Percentiles rank a stretch among this genome's conserved stretches.
Conservation (phyloP, 1,284 basidiomycete species). For the Quambalaria eucalypti region DNA sequence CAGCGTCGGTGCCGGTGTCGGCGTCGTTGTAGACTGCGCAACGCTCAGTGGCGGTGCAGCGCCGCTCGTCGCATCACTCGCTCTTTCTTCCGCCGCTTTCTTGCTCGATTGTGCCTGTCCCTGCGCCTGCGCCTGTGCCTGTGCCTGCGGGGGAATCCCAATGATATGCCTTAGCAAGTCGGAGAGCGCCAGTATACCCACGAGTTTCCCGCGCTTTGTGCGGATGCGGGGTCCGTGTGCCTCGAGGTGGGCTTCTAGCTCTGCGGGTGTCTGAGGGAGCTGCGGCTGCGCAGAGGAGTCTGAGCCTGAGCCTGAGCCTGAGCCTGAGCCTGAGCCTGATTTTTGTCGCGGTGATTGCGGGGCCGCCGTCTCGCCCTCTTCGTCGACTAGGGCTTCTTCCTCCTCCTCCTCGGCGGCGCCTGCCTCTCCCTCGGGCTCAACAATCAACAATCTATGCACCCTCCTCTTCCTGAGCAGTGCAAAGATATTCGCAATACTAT, state of each 20-base stretch:
- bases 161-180: conserved; percentile 43
- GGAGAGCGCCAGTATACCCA: conserved; percentile 39
- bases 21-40: too few species aligned
- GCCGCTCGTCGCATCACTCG: too few species aligned
- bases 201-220: conserved; percentile 19
- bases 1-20: too few species aligned
- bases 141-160: conserved; percentile 15
- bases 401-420: not conserved
- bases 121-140: not conserved
- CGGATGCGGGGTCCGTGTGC: conserved; percentile 19
- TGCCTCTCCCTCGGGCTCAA: conserved; percentile 19
- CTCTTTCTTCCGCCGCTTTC: too few species aligned
- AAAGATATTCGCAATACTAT: conserved; percentile 85
- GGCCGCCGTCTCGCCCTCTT: not conserved
- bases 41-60: too few species aligned
- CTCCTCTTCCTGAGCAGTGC: conserved; percentile 84
- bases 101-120: not conserved
- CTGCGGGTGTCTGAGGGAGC: not conserved
- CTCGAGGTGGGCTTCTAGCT: conserved; percentile 18
- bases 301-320: too few species aligned
- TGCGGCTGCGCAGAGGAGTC: too few species aligned
- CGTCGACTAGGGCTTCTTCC: not conserved
- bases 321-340: too few species aligned
- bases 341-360: too few species aligned
- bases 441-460: conserved; percentile 66